Conservation (phyloP, 2,329 filamentous ascomycete genomes). For the Diaporthe sp. region DNA sequence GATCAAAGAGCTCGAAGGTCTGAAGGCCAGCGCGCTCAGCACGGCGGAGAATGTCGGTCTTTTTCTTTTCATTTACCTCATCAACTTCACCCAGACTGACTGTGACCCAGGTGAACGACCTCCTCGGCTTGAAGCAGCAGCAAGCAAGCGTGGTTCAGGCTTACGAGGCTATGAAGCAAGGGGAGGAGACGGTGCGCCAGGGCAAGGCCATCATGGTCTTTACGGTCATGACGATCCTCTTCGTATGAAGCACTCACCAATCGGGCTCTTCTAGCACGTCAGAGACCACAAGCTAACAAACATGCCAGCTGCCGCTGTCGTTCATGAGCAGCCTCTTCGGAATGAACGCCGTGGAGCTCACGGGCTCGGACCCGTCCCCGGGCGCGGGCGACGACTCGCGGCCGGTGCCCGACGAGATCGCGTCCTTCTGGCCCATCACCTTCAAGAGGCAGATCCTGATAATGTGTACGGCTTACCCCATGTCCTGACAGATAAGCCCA, state of each 20-base stretch:
- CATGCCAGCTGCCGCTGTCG: slow-evolving; percentile 51
- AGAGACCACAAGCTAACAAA: not conserved
- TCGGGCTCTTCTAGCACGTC: not conserved
- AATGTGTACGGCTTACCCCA: slow-evolving; percentile 30
- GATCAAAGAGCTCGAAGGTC: slow-evolving; percentile 51
- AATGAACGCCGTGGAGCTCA: slow-evolving; percentile 52
- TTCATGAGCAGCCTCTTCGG: slow-evolving; percentile 56
- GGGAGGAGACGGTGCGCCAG: slow-evolving; percentile 30
- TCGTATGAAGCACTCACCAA: slow-evolving; percentile 44
- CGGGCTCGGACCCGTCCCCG: slow-evolving; percentile 12
- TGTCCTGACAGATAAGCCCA: not conserved
- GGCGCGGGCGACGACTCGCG: slow-evolving; percentile 8
- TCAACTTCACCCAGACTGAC: not conserved
- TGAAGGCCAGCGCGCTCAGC: slow-evolving; percentile 50
- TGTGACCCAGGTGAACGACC: slow-evolving; percentile 51
- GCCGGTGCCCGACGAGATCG: slow-evolving; percentile 30
- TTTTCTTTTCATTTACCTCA: not conserved
- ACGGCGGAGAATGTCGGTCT: slow-evolving; percentile 51
- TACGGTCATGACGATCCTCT: slow-evolving; percentile 40
- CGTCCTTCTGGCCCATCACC: slow-evolving; percentile 34
- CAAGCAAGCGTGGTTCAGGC: slow-evolving; percentile 50
- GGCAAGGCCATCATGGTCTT: slow-evolving; percentile 37
- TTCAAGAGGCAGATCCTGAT: slow-evolving; percentile 39
- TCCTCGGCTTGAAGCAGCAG: slow-evolving; percentile 60
- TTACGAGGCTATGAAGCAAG: slow-evolving; percentile 15